Evolutionary conservation across 1,139 yeast genomes (phyloP).

Genomic region (Yamadazyma atlantica): DNA sequence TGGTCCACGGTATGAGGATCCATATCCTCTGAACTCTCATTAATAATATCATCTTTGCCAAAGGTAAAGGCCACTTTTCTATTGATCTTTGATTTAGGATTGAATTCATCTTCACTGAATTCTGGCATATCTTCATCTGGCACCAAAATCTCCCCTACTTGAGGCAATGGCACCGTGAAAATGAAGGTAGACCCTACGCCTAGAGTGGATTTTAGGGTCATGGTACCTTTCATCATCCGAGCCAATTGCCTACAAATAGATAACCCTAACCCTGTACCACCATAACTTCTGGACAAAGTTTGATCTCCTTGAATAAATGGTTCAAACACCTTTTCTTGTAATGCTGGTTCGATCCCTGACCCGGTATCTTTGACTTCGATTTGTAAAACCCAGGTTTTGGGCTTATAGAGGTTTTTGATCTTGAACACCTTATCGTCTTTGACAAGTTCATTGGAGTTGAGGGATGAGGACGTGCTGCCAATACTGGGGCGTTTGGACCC

Average conservation of each 20-base stretch:
- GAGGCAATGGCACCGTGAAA: constrained; percentile 75
- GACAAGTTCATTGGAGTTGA: constrained; percentile 22
- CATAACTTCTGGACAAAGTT: constrained; percentile 84
- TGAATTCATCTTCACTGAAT: constrained; percentile 47
- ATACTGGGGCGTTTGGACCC: constrained; percentile 15
- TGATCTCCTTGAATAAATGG: constrained; percentile 98
- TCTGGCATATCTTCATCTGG: constrained; percentile 37
- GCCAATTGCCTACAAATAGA: constrained; percentile 93
- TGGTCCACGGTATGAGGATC: no score
- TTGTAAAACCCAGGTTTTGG: constrained; percentile 61
- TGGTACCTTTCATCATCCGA: constrained; percentile 82
- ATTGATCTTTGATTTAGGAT: constrained; percentile 35
- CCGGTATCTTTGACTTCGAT: constrained; percentile 88
- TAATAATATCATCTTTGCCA: constrained; percentile 14
- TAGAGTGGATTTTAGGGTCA: constrained; percentile 63
- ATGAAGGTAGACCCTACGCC: constrained; percentile 83
- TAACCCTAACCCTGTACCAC: constrained; percentile 94
- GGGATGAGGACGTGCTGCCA: constrained; percentile 12
- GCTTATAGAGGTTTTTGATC: constrained; percentile 37
- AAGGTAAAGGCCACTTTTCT: constrained; percentile 39
- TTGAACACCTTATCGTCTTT: constrained; percentile 36
- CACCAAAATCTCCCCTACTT: constrained; percentile 59
- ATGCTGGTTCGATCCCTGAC: constrained; percentile 80
- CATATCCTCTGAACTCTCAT: constrained; percentile 5
- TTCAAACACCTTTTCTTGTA: constrained; percentile 85